Evolutionary conservation across 2,329 filamentous ascomycete genomes (phyloP), one percentile per base, ranked within the genome.

Genomic region (Arthrinium phaeospermum): DNA sequence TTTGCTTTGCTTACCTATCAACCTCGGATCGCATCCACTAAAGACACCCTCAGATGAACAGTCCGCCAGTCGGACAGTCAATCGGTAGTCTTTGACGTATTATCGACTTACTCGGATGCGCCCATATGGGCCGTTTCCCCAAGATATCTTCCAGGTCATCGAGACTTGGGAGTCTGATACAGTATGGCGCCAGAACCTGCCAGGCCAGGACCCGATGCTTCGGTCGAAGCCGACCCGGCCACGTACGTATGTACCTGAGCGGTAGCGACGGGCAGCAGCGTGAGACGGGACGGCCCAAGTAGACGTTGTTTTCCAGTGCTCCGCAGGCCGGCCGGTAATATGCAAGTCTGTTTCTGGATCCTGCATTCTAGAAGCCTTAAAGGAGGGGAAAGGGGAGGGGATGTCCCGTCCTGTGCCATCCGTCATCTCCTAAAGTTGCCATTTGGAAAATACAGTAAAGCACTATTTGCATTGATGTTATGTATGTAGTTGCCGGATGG

Each of bases 361-460:
- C 22, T 64, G 34, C 8, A 14, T n/a, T 19, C 53, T 12, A 41
- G 57, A 37, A 61, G 53, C 19, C 46, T 10, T n/a, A 2, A 12
- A 49, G 1, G 46, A n/a, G 46, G 46, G 46, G 22, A 22, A n/a
- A 16, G 22, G 27, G 53, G 27, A 22, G 30, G 22, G 10, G 10
- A 16, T 8, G 30, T 37, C 16, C 22, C 16, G 34, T 37, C 19
- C 22, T 64, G 34, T n/a, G 22, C 46, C 46, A 22, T 41, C 57
- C 19, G 57, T 19, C 57, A 13, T 64, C 57, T 64, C 57, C 34
- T 64, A 64, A 64, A 64, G 34, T 64, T 64, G 34, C 57, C 57
- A 13, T 64, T 64, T 64, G 5, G 34, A 41, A 41, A 64, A 22
- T 30, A 3, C 6, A 19, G 53, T 10, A 8, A 57, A 22, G 53